phyloP scores from a whole-genome alignment of 2,329 filamentous ascomycete species.

The Chalaropsis thielavioides region DNA sequence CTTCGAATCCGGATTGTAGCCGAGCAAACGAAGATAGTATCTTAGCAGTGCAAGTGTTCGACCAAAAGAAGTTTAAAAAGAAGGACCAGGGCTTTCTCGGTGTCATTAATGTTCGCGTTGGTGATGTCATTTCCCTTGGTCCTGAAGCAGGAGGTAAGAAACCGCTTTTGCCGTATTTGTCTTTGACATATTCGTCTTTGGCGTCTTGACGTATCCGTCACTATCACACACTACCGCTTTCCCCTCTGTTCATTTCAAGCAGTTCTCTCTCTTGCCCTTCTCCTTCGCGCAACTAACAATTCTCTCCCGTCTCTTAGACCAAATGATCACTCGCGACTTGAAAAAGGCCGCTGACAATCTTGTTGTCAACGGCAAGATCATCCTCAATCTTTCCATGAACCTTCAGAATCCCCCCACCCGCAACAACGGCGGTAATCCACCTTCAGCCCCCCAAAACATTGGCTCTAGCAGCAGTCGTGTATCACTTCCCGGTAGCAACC shows the following conservation, averaged over 20 bases:
- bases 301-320: slow-evolving; percentile 46
- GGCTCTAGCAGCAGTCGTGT: slow-evolving; percentile 29
- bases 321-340: slow-evolving; percentile 94
- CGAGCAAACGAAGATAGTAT: slow-evolving; percentile 89
- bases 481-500: slow-evolving; percentile 30
- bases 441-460: slow-evolving; percentile 18
- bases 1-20: slow-evolving; percentile 34
- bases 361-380: slow-evolving; percentile 93
- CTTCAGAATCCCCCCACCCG: slow-evolving; percentile 53
- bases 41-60: slow-evolving; percentile 93
- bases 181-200: too few relatives aligned
- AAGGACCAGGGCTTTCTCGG: slow-evolving; percentile 98
- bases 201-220: too few relatives aligned
- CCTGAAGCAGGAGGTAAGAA: slow-evolving; percentile 72
- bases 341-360: slow-evolving; percentile 98
- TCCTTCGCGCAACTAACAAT: slow-evolving; percentile 3
- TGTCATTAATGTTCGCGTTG: slow-evolving; percentile 92
- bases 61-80: slow-evolving; percentile 99
- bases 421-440: slow-evolving; percentile 18
- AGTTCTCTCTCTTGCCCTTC: too few relatives aligned
- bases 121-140: slow-evolving; percentile 82
- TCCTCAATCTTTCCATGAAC: slow-evolving; percentile 91
- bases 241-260: too few relatives aligned
- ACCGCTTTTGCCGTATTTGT: neutral
- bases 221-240: slow-evolving; percentile 6